phyloP scores from a whole-genome alignment of 352 stramenopile genomes.

The Phytopythium cucurbitacearum region DNA sequence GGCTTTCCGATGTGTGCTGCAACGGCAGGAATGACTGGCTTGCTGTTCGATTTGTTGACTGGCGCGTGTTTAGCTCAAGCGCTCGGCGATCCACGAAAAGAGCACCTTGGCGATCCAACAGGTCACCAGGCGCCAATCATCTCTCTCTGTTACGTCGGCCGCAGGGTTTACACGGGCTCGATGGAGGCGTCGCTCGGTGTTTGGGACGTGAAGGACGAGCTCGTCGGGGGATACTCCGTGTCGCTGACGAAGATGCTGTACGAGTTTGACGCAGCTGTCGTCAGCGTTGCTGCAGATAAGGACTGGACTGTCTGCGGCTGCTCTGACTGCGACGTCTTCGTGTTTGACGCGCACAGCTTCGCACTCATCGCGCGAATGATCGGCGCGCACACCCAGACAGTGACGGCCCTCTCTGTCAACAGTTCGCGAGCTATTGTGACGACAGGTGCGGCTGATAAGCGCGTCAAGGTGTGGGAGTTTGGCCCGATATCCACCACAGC shows the following conservation, averaged over 20 bases:
- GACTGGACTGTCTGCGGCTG: constrained; percentile 52
- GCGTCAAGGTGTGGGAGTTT: constrained; percentile 64
- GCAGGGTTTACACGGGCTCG: constrained; percentile 65
- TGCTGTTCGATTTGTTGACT: constrained; percentile 64
- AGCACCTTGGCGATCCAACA: constrained; percentile 57
- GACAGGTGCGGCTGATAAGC: constrained; percentile 54
- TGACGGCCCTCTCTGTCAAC: constrained; percentile 42
- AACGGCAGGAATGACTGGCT: constrained; percentile 33
- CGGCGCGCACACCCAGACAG: constrained; percentile 40
- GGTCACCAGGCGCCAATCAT: constrained; percentile 71
- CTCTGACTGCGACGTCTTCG: constrained; percentile 69
- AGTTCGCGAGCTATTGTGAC: constrained; percentile 38
- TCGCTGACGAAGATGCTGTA: constrained; percentile 42
- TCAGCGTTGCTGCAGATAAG: constrained; percentile 55
- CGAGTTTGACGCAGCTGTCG: constrained; percentile 70
- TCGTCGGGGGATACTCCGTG: constrained; percentile 45
- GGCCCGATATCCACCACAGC: constrained; percentile 14
- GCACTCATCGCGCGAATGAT: constrained; percentile 46
- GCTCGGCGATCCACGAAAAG: constrained; percentile 50
- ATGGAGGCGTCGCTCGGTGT: constrained; percentile 59
- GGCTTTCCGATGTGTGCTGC: constrained; percentile 59
- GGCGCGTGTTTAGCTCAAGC: constrained; percentile 60
- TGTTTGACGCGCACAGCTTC: constrained; percentile 47
- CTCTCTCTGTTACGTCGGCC: constrained; percentile 51
- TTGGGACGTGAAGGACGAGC: constrained; percentile 58